phyloP scores from a whole-genome alignment of 2,329 filamentous ascomycete species.

The Colletotrichum gloeosporioides region DNA sequence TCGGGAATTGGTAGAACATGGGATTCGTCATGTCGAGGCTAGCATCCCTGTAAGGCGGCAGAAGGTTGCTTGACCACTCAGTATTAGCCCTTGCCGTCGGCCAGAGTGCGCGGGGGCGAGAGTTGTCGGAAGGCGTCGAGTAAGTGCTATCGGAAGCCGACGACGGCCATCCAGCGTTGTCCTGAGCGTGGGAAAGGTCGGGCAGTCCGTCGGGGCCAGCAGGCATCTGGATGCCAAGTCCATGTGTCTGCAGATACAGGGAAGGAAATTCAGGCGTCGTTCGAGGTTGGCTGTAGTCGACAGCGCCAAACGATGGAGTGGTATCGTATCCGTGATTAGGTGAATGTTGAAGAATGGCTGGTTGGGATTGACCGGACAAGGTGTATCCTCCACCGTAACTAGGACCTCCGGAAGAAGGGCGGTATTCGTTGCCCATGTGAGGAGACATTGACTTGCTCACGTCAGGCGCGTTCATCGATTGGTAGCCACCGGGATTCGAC shows the following conservation, averaged over 20 bases:
- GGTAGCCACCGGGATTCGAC: slow-evolving; percentile 2
- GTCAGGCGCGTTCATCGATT: slow-evolving; percentile 7
- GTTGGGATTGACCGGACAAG: slow-evolving; percentile 9
- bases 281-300: slow-evolving; percentile 21
- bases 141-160: slow-evolving; percentile 53
- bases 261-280: slow-evolving; percentile 17
- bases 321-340: slow-evolving; percentile 1
- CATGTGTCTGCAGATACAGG: slow-evolving; percentile 17
- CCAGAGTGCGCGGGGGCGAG: slow-evolving; percentile 26
- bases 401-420: slow-evolving; percentile 9
- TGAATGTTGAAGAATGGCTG: slow-evolving; percentile 8
- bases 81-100: slow-evolving; percentile 31
- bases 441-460: slow-evolving; percentile 19
- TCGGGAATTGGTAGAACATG: slow-evolving; percentile 34
- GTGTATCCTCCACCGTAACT: slow-evolving; percentile 17
- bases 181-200: slow-evolving; percentile 30
- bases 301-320: not conserved
- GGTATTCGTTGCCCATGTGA: slow-evolving; percentile 20
- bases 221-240: slow-evolving; percentile 12
- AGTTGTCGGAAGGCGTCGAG: slow-evolving; percentile 50
- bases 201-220: slow-evolving; percentile 5
- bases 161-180: slow-evolving; percentile 46
- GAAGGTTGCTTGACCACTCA: slow-evolving; percentile 35
- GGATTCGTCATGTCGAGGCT: slow-evolving; percentile 32
- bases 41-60: slow-evolving; percentile 30